Evolutionary conservation across 1,284 basidiomycete genomes (phyloP), one percentile per base, ranked within the genome.

Genomic region (Naganishia sp.): DNA sequence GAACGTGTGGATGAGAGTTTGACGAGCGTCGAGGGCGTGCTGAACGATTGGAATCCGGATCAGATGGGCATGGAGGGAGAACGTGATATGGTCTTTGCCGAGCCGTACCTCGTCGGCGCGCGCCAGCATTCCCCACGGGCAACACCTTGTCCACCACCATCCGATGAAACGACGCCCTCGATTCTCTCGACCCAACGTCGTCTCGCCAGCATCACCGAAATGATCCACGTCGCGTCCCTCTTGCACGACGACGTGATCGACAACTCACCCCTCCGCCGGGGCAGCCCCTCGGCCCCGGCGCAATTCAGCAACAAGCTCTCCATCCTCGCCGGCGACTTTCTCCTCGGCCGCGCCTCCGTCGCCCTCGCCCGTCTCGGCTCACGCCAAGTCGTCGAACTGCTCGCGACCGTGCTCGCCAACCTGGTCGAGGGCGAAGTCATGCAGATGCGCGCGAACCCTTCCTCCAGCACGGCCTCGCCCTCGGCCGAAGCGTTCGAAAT

Each of bases 161-260:
- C 53, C 1, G 2, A 10, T 11, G 31, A 28, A 46, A 33, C 23
- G 7, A 21, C n/a, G 23, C 25, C 70, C 43, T 72, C 75, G 1
- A 65, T 85, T 60, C 85, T 98, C 9, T 92, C 95, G 7, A 90
- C 92, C 0, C 95, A 99, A 79, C 82, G 90, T 28, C 87, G 95
- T 36, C 86, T 99, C 28, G 95, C 95, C 1, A 92, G 95, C 75
- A 96, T 99, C 66, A 89, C 93, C 57, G 96, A 99, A 79, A 97
- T 99, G 93, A 93, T 99, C 69, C 94, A 99, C 77, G 92, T 97
- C 70, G 95, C 96, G 36, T 95, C 92, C 1, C 84, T 96, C 7
- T 82, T 99, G 18, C 96, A 99, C 77, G 94, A 99, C 84, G 91
- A 93, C 73, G 94, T 99, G 57, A 88, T 94, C 69, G 95, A 99